Percentiles rank a stretch among this genome's conserved stretches.
These are phyloP conservation scores for Hydrangea macrophylla DNA, from an alignment of 148 eudicot genomes.

Conservation along the genomic window DNA sequence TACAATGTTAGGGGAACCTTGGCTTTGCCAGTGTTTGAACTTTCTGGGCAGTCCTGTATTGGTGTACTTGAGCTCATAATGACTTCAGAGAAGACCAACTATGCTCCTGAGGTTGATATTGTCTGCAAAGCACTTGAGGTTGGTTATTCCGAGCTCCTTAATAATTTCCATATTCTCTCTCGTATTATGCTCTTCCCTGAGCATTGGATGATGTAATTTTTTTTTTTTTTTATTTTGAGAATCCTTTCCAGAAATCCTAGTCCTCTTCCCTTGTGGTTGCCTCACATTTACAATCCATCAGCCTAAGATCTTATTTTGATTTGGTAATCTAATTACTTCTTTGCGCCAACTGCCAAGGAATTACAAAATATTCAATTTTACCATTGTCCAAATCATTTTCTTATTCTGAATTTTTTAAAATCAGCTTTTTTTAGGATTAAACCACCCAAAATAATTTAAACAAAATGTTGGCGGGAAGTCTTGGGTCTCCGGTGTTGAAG, in stretches of 20 bases:
- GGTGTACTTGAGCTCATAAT: slow-evolving; percentile 92
- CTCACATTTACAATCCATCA: background rate
- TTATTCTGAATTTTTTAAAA: no score
- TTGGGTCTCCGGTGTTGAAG: no score
- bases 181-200: background rate
- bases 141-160: slow-evolving; percentile 21
- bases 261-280: background rate
- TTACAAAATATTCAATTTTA: no score
- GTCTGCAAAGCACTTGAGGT: slow-evolving; percentile 98
- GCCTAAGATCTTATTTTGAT: background rate
- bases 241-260: background rate
- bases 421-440: no score
- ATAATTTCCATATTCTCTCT: background rate
- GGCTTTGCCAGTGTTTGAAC: slow-evolving; percentile 91
- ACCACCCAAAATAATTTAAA: no score
- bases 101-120: slow-evolving; percentile 94
- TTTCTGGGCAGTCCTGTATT: slow-evolving; percentile 69
- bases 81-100: slow-evolving; percentile 81
- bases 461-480: no score
- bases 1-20: slow-evolving; percentile 80
- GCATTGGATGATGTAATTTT: background rate
- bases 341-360: no score
- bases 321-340: background rate
- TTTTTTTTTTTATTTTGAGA: background rate
- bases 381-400: no score